Evolutionary conservation across 441 rosid genomes (phyloP), one percentile per base, ranked within the genome.

Genomic region (Erodium moschatum): DNA sequence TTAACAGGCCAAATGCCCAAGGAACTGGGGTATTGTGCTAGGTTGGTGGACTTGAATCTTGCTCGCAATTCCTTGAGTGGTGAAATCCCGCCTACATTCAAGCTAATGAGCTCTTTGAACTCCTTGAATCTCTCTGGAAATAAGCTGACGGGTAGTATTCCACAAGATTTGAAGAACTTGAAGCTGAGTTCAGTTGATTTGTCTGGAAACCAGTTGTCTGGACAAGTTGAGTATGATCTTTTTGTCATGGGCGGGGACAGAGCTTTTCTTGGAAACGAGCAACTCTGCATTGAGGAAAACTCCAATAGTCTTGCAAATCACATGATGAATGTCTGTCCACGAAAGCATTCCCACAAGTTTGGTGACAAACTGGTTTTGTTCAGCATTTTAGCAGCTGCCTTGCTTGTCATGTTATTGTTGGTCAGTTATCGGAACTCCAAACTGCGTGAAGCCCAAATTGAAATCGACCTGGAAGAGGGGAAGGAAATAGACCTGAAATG

Each of bases 141-240:
- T 77, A 70, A 52, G 62, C 85, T 93, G 42, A 81, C 81, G 0
- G 98, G 98, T 8, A 67, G 67, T 4, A 85, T 93, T 46, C 91
- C 94, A 0, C 81, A 72, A 21, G 81, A 63, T 74, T 77, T 93
- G 0, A 78, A 71, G 71, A 81, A 79, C 31, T 35, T 92, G 83
- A 92, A 79, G 86, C 82, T 89, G 64, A 93, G 97, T 77, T 85
- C 81, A 40, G 76, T 93, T 12, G 95, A 93, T 77, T 74, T 93
- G 42, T 87, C 95, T 0, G 75, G 70, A 52, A 93, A 93, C 71
- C 78, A 77, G 24, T 71, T 93, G 31, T 77, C 89, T 0, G 98
- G 97, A 52, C 79, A 69, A 71, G 74, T 93, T 69, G 85, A 95
- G 5, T 61, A 76, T 38, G 87, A 83, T 75, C 89, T 90, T 13